Conservation (phyloP, 805 yeast species). For the Limtongia smithiae region DNA sequence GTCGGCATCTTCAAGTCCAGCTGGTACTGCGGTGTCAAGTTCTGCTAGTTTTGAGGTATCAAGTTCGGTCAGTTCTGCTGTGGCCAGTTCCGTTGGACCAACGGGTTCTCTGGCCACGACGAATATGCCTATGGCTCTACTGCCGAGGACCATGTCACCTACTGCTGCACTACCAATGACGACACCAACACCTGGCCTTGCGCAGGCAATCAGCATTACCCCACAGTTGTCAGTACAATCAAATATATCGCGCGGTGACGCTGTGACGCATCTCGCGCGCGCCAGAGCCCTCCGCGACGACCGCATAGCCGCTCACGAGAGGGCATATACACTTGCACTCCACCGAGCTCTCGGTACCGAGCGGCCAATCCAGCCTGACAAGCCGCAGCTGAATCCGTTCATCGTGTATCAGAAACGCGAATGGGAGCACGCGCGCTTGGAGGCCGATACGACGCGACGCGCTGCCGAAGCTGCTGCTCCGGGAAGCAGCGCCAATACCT, state of each 20-base stretch:
- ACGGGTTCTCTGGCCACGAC: no score
- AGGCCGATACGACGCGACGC: slow-evolving; percentile 38
- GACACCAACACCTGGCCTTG: neutral
- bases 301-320: slow-evolving; percentile 12
- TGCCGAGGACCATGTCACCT: neutral
- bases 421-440: slow-evolving; percentile 42
- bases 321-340: slow-evolving; percentile 12
- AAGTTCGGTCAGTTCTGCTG: no score
- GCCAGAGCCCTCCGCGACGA: slow-evolving; percentile 10
- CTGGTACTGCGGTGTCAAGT: no score
- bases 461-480: slow-evolving; percentile 34
- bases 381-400: slow-evolving; percentile 43
- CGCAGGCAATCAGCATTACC: no score
- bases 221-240: no score
- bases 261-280: slow-evolving; percentile 12
- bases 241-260: slow-evolving; percentile 7
- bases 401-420: slow-evolving; percentile 42
- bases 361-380: slow-evolving; percentile 40
- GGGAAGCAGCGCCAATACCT: slow-evolving; percentile 34
- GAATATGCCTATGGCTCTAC: no score
- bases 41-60: no score
- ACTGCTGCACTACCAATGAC: neutral
- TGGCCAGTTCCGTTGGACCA: no score
- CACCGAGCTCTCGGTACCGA: slow-evolving; percentile 37
- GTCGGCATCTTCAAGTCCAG: no score